Conservation (phyloP, 768 basidiomycete species). For the Scleroderma citrinum region DNA sequence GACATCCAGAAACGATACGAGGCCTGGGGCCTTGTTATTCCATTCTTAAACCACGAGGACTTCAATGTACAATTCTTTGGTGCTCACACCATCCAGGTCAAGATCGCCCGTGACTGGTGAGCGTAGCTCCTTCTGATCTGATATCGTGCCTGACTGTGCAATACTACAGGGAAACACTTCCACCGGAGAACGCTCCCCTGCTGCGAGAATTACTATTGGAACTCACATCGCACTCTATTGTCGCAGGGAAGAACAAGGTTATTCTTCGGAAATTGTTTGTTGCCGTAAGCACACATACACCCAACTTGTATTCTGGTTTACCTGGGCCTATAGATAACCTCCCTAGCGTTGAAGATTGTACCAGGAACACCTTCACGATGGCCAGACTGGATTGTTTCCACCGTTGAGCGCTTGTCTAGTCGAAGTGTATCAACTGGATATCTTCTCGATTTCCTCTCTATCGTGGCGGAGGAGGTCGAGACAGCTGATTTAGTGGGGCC, state of each 20-base stretch:
- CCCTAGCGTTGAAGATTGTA: slow-evolving; percentile 66
- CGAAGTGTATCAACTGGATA: slow-evolving; percentile 53
- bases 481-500: slow-evolving; percentile 69
- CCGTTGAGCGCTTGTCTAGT: slow-evolving; percentile 55
- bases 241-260: slow-evolving; percentile 54
- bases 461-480: slow-evolving; percentile 78
- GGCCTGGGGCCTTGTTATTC: slow-evolving; percentile 81
- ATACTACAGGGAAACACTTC: slow-evolving; percentile 63
- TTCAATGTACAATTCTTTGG: slow-evolving; percentile 91
- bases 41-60: slow-evolving; percentile 65
- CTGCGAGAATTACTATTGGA: slow-evolving; percentile 66
- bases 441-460: slow-evolving; percentile 71
- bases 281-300: slow-evolving; percentile 47
- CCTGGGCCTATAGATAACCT: slow-evolving; percentile 42
- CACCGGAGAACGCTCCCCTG: slow-evolving; percentile 47
- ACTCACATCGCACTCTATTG: slow-evolving; percentile 60
- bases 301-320: slow-evolving; percentile 5
- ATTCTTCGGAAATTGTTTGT: slow-evolving; percentile 86
- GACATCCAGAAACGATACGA: slow-evolving; percentile 72
- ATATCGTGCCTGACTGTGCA: slow-evolving; percentile 2
- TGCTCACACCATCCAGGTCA: slow-evolving; percentile 89
- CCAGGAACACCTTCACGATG: slow-evolving; percentile 54
- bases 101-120: slow-evolving; percentile 90
- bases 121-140: background rate
- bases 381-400: slow-evolving; percentile 72